These are phyloP conservation scores for Eimeria praecox DNA, from an alignment of 169 alveolate genomes.

Conservation along the genomic window DNA sequence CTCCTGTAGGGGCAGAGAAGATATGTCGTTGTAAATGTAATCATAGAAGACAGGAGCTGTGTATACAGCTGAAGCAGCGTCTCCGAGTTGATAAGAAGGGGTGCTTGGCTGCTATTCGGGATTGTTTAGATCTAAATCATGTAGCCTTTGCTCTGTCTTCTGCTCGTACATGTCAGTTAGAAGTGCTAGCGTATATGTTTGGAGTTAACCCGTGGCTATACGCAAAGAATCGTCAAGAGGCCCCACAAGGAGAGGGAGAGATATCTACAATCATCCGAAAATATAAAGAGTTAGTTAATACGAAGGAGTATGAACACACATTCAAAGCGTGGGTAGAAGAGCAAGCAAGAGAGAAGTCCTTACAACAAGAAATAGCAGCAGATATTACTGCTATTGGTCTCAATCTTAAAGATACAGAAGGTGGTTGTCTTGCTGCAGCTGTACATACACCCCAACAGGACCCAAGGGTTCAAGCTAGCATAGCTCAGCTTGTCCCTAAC, in stretches of 20 bases:
- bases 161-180: conserved; percentile 74
- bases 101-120: conserved; percentile 37
- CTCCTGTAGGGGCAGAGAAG: conserved; percentile 55
- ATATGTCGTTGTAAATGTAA: conserved; percentile 67
- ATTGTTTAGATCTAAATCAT: conserved; percentile 39
- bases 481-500: conserved; percentile 34
- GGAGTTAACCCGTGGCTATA: conserved; percentile 74
- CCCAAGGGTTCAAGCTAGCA: conserved; percentile 47
- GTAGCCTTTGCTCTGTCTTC: conserved; percentile 25
- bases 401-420: conserved; percentile 4
- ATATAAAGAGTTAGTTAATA: conserved; percentile 43
- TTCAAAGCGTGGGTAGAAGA: conserved; percentile 45
- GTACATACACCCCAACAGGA: conserved; percentile 24
- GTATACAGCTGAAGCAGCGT: conserved; percentile 17
- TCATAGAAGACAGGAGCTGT: conserved; percentile 75
- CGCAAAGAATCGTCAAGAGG: conserved; percentile 74
- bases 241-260: conserved; percentile 53
- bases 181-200: conserved; percentile 44
- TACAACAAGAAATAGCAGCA: conserved; percentile 27
- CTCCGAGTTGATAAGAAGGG: conserved; percentile 37
- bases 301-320: conserved; percentile 45
- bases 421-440: conserved; percentile 5
- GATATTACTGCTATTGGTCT: conserved; percentile 34
- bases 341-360: conserved; percentile 26
- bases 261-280: conserved; percentile 16